Percentiles rank a stretch among this genome's conserved stretches.
Conservation (phyloP, 2,329 filamentous ascomycete species). For the Xylaria sp. region DNA sequence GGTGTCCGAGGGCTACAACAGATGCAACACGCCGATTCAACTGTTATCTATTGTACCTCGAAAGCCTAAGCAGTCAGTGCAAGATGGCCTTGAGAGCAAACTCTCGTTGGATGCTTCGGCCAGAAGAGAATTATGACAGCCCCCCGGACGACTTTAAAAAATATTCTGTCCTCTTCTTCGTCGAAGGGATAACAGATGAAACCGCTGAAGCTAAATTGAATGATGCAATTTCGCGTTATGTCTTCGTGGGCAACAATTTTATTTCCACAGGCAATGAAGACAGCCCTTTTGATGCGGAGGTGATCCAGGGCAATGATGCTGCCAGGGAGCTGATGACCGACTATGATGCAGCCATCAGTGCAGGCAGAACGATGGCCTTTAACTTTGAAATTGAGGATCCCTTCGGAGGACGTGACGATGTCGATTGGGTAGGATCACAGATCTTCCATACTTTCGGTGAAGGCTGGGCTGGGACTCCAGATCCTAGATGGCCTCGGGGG, state of each 20-base stretch:
- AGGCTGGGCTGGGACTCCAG: neutral
- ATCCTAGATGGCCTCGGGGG: neutral
- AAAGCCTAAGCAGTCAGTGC: neutral
- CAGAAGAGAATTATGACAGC: no score
- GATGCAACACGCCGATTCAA: no score
- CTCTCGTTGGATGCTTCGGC: no score
- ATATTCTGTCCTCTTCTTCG: no score
- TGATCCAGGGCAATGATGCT: neutral
- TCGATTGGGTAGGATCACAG: neutral
- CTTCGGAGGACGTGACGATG: fast-evolving
- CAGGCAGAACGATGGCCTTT: neutral
- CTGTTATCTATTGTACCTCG: no score
- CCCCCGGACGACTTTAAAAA: no score
- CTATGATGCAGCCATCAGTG: neutral
- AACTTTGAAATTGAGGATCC: conserved; percentile 13
- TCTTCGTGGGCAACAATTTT: neutral
- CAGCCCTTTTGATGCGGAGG: no score
- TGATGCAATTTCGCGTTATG: no score
- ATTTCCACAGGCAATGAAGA: neutral
- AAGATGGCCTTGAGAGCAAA: no score
- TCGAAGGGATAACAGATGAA: no score
- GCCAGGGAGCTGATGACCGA: neutral
- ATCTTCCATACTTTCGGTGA: neutral
- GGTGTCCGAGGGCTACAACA: no score
- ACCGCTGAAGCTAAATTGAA: no score